Evolutionary conservation across 176 grass and related monocot genomes (phyloP), one percentile per base, ranked within the genome.

Genomic region (Elaeis guineensis): DNA sequence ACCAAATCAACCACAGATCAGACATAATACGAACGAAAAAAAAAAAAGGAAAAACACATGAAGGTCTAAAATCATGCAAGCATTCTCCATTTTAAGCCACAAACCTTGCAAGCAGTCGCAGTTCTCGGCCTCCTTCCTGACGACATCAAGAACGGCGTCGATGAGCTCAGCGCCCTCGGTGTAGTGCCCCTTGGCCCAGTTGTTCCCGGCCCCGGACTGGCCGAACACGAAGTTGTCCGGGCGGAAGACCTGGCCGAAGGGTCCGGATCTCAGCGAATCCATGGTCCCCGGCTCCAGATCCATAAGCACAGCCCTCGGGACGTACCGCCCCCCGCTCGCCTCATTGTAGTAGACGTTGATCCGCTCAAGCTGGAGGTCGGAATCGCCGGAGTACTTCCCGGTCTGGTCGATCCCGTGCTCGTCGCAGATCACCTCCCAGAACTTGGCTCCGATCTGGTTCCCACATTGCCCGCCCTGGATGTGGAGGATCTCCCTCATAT

Each of bases 381-480:
- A 72, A 61, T 97, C 92, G 54, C 92, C 92, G 65, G 67, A 52
- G 78, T 85, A 97, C 16, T 86, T 80, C 8, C 92, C 92, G n/a
- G 80, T 73, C 20, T 62, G 66, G 75, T 96, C 92, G 75, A 96
- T 76, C 19, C 92, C 92, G 58, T 96, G 92, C 80, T 96, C 92
- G 67, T 87, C 87, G 75, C 92, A 96, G 75, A 96, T 91, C 61
- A 96, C 92, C 78, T 96, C 92, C 92, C 92, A 96, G 81, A 96
- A 96, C 75, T 96, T 96, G 23, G 92, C 83, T 2, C 92, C 92
- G 81, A 97, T 91, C 87, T 97, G 92, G 80, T 97, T 97, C 75
- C 92, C 92, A 78, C 92, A 97, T 82, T 97, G 92, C 52, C 92
- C 92, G 9, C 86, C 92, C 79, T 97, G 92, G 72, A 97, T 74